Conservation (phyloP, 2,329 filamentous ascomycete genomes). For the Drechslerella dactyloides region DNA sequence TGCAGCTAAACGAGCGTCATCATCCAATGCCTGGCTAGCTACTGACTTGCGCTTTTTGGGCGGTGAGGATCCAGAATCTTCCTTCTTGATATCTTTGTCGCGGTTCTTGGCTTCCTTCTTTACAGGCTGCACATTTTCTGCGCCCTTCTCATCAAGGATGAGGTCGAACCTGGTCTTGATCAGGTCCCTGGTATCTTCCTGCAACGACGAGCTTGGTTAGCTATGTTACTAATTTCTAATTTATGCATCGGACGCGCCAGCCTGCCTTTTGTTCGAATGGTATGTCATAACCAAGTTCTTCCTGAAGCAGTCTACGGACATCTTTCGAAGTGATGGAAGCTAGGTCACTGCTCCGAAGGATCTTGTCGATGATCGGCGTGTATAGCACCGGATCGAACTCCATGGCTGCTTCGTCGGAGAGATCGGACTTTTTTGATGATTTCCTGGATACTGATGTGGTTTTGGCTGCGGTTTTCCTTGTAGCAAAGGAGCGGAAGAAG, state of each 20-base stretch:
- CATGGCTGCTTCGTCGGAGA: constrained; percentile 20
- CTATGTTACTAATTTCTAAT: constrained; percentile 9
- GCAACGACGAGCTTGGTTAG: not conserved
- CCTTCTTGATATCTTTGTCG: constrained; percentile 55
- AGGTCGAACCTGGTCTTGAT: constrained; percentile 78
- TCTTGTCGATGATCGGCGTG: constrained; percentile 67
- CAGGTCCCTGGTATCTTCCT: constrained; percentile 73
- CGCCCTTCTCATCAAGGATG: constrained; percentile 64
- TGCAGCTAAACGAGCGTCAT: constrained; percentile 85
- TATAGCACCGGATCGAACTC: constrained; percentile 58
- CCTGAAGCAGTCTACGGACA: constrained; percentile 66
- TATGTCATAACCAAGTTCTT: constrained; percentile 65
- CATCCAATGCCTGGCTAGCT: constrained; percentile 64
- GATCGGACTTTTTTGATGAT: constrained; percentile 7
- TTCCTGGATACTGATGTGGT: constrained; percentile 5
- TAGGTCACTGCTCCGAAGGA: constrained; percentile 66
- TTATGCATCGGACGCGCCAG: not conserved
- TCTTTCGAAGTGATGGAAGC: constrained; percentile 70
- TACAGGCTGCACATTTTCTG: constrained; percentile 56
- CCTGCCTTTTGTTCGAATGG: constrained; percentile 65
- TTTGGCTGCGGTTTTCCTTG: constrained; percentile 6
- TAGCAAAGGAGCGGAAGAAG: constrained; percentile 32
- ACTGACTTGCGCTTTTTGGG: constrained; percentile 61
- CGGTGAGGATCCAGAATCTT: constrained; percentile 56
- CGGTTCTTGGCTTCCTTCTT: constrained; percentile 57